These are phyloP conservation scores for Saccharomycopsis crataegensis DNA, from an alignment of 1,139 yeast species.

Conservation along the genomic window DNA sequence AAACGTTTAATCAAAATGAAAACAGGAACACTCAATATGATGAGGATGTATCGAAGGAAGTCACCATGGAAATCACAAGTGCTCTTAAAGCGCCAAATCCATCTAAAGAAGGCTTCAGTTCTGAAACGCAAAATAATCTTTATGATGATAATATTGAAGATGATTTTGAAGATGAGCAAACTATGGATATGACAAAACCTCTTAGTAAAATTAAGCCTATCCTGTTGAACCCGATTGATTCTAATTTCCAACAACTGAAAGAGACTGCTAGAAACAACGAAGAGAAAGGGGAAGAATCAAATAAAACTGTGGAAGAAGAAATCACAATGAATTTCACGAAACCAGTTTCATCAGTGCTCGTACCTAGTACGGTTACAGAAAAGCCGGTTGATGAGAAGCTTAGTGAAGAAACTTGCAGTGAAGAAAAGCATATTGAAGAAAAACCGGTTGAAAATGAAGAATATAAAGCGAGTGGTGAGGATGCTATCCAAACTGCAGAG, in stretches of 20 bases:
- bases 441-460: conserved; percentile 14
- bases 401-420: not conserved
- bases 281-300: conserved; percentile 4
- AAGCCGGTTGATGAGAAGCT: not conserved
- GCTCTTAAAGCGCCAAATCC: not conserved
- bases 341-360: not conserved
- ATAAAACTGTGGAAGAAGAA: conserved; percentile 7
- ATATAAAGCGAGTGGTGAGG: not conserved
- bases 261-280: not conserved
- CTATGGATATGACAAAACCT: conserved; percentile 10
- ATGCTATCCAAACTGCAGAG: not conserved
- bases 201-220: not conserved
- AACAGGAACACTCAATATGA: too few species aligned
- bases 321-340: conserved; percentile 25
- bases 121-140: not conserved
- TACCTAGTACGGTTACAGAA: not conserved
- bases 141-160: not conserved
- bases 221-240: not conserved
- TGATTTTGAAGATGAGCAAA: not conserved
- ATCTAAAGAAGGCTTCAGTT: not conserved
- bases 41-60: not conserved
- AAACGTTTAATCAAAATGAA: too few species aligned
- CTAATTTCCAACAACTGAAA: not conserved
- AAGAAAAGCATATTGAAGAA: not conserved
- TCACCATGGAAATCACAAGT: conserved; percentile 9